Base-by-base conservation (phyloP, 176 grass and related monocot genomes). In the Saccharum officinarum region DNA sequence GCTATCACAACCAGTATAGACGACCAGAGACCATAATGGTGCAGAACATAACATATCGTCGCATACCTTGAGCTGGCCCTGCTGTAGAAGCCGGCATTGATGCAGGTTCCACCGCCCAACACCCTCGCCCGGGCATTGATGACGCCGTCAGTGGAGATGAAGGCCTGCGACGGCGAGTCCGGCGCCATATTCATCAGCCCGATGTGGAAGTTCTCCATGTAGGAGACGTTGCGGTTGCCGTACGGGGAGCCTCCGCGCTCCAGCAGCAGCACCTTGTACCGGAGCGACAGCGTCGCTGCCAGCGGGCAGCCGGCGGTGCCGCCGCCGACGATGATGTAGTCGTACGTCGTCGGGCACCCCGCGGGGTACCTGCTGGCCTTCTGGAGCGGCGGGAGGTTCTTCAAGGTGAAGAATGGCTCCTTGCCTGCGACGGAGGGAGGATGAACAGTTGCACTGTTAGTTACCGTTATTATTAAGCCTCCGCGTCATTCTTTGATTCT, bases 81-180 rank as follows among this genome's bases (percentile, higher is more conserved):
- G 79, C 87, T 90, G 85, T 94, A 97, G 94, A 97, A 97, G 82
- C 94, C 94, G 4, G 94, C 94, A 79, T 97, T 97, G 75, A 97
- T 94, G 71, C 92, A 94, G 72, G 92, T 94, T 4, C 94, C 94
- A 0, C 94, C 94, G 10, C 94, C 94, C 85, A 97, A 66, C 10
- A 97, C 94, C 71, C 92, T 83, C 9, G 92, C 94, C 10, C 94
- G 75, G 61, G 94, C 80, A 47, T 97, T 97, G 84, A 97, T 92
- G 74, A 97, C 94, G 11, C 94, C 94, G 23, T 97, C 94, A 17
- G 94, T 92, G 85, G 91, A 94, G 88, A 97, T 69, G 76, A 97
- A 97, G 40, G 82, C 16, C 70, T 97, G 94, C 10, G 94, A 75
- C 16, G 94, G 55, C 10, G 94, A 94, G 13, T 83, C 74, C 0